Evolutionary conservation across 495 filamentous ascomycete genomes (phyloP), one percentile per base, ranked within the genome.

Genomic region (Amorphotheca resinae): DNA sequence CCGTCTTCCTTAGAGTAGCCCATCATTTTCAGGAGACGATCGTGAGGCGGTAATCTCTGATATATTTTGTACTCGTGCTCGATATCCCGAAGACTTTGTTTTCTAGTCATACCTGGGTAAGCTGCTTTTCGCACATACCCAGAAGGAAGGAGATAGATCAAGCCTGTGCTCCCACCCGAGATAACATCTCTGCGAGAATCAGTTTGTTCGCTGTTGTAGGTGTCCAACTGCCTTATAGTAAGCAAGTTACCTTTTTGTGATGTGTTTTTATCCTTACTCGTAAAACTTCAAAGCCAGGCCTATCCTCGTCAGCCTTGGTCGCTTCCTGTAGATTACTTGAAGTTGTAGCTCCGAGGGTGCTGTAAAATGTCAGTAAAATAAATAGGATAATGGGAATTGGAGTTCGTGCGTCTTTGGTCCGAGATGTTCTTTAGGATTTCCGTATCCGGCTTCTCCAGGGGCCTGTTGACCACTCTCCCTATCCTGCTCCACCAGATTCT

Each of bases 21-120:
- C 9, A 57, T 35, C 33, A 57, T 38, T 44, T 48, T 49, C 22
- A 57, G 51, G 9, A 59, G 40, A 38, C 51, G 45, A 22, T 54
- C 22, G 48, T 55, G 46, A 40, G 39, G 45, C 16, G 49, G 43
- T 46, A 57, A 12, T 20, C 42, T 43, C 44, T 46, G 37, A 43
- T 58, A 60, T 20, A 60, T 58, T 37, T 44, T 44, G 38, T 49
- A 56, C 49, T 60, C 58, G 44, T 52, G 56, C 33, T 51, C 51
- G 43, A 60, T 60, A 16, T 58, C 56, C 23, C 38, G 38, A 21
- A 41, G 38, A 20, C 38, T 41, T 5, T 30, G 1, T 15, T 41
- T 41, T 41, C 38, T 28, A 41, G 22, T 41, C 1, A 12, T 28
- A 41, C 16, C 38, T 41, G 21, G 25, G 22, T 41, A 41, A 9